Conservation (phyloP, 495 filamentous ascomycete species). For the Lepidopterella palustris region DNA sequence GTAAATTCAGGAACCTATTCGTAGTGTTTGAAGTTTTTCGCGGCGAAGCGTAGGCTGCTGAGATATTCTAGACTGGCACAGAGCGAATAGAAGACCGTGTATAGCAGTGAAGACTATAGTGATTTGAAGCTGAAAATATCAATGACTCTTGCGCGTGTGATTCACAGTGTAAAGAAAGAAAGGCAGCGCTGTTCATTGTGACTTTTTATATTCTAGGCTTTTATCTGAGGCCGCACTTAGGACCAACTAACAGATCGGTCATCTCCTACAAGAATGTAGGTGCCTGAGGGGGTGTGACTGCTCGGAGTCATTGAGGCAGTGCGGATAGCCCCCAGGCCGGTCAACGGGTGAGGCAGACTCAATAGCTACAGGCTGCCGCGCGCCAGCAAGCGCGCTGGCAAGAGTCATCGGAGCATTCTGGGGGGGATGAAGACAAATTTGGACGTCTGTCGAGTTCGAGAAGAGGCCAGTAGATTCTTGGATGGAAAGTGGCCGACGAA, state of each 20-base stretch:
- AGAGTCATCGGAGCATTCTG: slow-evolving; percentile 20
- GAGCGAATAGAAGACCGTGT: slow-evolving; percentile 9
- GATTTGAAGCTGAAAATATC: slow-evolving; percentile 1
- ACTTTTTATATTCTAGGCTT: slow-evolving; percentile 24
- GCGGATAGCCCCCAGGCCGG: slow-evolving; percentile 1
- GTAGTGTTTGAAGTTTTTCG: slow-evolving; percentile 2
- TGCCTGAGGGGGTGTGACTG: slow-evolving; percentile 22
- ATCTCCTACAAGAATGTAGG: slow-evolving; percentile 17
- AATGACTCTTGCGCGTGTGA: background rate
- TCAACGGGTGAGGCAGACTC: slow-evolving; percentile 15
- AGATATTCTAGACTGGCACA: slow-evolving; percentile 9
- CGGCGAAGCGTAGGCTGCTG: slow-evolving; percentile 1
- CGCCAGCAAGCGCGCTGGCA: background rate
- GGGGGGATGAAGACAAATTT: background rate
- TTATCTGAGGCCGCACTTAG: slow-evolving; percentile 23
- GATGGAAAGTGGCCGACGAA: slow-evolving; percentile 7
- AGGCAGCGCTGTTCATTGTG: background rate
- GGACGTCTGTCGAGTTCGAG: slow-evolving; percentile 8
- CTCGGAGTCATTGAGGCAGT: slow-evolving; percentile 25
- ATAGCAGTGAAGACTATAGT: slow-evolving; percentile 4
- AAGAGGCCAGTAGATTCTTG: background rate
- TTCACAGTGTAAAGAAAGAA: background rate
- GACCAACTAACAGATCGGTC: slow-evolving; percentile 6
- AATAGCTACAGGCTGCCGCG: slow-evolving; percentile 14
- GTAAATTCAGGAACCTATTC: slow-evolving; percentile 8